A percentile compares a stretch with the other conserved stretches of the same genome.
Evolutionary conservation across 2,329 filamentous ascomycete genomes (phyloP).

Genomic region (Aureobasidium vineae): DNA sequence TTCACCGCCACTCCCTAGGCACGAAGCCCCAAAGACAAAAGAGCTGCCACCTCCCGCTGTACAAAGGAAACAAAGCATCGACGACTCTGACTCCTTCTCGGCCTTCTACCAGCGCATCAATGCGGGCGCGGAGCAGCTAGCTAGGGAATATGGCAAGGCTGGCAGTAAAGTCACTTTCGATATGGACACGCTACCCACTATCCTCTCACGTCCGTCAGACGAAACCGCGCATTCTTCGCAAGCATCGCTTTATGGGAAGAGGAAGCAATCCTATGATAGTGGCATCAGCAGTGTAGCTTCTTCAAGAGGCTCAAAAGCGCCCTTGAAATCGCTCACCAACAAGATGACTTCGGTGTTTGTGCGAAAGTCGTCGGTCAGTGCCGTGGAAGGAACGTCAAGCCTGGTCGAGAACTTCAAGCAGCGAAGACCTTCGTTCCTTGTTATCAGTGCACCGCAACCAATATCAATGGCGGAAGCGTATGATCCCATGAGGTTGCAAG

Average conservation of each 20-base stretch:
- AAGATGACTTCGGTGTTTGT: slow-evolving; percentile 16
- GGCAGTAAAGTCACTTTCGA: slow-evolving; percentile 1
- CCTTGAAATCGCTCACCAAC: neutral
- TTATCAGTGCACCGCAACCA: slow-evolving; percentile 15
- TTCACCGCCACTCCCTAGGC: slow-evolving; percentile 33
- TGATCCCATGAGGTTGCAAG: neutral
- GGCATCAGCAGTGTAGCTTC: slow-evolving; percentile 3
- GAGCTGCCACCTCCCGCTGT: neutral
- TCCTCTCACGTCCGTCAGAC: neutral
- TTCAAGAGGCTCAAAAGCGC: neutral
- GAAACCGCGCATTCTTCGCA: neutral
- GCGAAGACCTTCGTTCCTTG: neutral
- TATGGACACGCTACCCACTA: neutral
- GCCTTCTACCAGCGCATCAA: slow-evolving; percentile 18
- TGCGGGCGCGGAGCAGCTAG: slow-evolving; percentile 12
- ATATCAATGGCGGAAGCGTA: slow-evolving; percentile 3
- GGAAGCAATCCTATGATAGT: slow-evolving; percentile 1
- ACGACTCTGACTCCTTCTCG: slow-evolving; percentile 16
- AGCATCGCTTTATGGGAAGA: neutral
- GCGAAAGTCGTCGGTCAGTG: neutral
- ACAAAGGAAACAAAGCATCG: slow-evolving; percentile 19
- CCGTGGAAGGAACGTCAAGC: neutral
- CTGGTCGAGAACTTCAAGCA: neutral
- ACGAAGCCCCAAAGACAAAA: neutral
- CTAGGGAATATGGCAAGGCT: neutral